Conservation (phyloP, 2,329 filamentous ascomycete species). For the Alternaria angustiovoidea region DNA sequence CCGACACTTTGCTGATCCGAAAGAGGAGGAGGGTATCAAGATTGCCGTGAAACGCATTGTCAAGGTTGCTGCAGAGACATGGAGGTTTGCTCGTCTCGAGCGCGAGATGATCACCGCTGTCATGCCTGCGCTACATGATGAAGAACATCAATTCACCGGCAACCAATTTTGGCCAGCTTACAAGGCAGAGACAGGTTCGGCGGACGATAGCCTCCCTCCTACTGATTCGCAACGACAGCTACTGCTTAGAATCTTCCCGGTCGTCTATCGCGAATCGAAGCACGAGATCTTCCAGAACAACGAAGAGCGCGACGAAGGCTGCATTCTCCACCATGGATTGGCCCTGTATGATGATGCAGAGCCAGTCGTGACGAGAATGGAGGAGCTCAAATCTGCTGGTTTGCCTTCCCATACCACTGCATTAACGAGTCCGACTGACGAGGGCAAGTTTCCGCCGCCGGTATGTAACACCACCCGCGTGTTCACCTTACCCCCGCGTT, state of each 20-base stretch:
- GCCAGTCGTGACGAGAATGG: constrained; percentile 40
- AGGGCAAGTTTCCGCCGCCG: constrained; percentile 49
- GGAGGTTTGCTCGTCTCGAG: constrained; percentile 66
- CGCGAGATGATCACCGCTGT: constrained; percentile 63
- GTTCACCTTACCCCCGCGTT: constrained; percentile 15
- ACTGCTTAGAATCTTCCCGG: constrained; percentile 61
- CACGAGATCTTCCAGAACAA: constrained; percentile 54
- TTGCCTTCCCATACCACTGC: constrained; percentile 47
- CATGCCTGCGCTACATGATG: constrained; percentile 54
- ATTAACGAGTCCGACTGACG: constrained; percentile 49
- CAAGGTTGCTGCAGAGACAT: constrained; percentile 66
- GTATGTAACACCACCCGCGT: constrained; percentile 27
- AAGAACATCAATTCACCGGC: constrained; percentile 43
- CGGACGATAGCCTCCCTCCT: constrained; percentile 32
- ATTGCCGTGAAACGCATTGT: constrained; percentile 63
- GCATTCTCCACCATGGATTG: constrained; percentile 59
- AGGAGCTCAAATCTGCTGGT: constrained; percentile 50
- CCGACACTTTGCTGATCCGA: constrained; percentile 62
- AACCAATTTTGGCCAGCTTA: constrained; percentile 48
- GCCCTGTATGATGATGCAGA: constrained; percentile 60
- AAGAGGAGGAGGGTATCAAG: constrained; percentile 60
- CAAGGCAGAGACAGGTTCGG: constrained; percentile 43
- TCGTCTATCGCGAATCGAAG: constrained; percentile 61
- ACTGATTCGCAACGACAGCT: constrained; percentile 52
- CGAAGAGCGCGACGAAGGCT: constrained; percentile 57